Base-by-base conservation (phyloP, 2,329 filamentous ascomycete genomes). In the Trichophyton schoenleinii region DNA sequence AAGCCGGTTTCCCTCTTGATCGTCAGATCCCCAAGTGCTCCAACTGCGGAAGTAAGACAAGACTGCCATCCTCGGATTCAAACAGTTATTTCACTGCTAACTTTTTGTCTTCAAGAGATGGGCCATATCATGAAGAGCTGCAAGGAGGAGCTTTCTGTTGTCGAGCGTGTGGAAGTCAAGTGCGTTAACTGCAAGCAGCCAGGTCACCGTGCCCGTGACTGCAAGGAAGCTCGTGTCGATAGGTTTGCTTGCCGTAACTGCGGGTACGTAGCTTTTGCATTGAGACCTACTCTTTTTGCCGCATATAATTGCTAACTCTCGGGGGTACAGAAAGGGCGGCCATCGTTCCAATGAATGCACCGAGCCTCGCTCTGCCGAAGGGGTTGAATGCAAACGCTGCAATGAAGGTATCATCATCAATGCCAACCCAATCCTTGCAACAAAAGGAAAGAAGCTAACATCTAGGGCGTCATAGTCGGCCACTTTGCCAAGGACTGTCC, bases 181-280 rank as follows among this genome's bases (percentile, higher is more conserved):
- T 83, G 81, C 67, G 72, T 74, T 61, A 79, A 81, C 64, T 83
- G 80, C 66, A 70, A 68, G 20, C 71, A 73, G 25, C 58, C 70
- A 15, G 79, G 79, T 18, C 79, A 81, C 66, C 76, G 78, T 64
- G 75, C 74, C 65, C 78, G 78, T 59, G 78, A 80, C 63, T 80
- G 78, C 66, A 66, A 68, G 7, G 67, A 74, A 60, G 58, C 67
- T 20, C 77, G 76, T 57, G 67, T 66, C 52, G 71, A 74, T 63
- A 70, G 68, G 58, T 72, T 68, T 59, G 71, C 73, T 31, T 83
- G 81, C 70, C 81, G 79, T 66, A 80, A 83, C 63, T 83, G 81
- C 72, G 77, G 79, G 69, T 77, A 70, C 60, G 72, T 28, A 36
- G n/a, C 11, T 28, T 11, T n/a, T 4, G 3, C 11, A 31, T 53